These are phyloP conservation scores for Ramaria sp. DNA, from an alignment of 768 basidiomycete species.

Conservation along the genomic window DNA sequence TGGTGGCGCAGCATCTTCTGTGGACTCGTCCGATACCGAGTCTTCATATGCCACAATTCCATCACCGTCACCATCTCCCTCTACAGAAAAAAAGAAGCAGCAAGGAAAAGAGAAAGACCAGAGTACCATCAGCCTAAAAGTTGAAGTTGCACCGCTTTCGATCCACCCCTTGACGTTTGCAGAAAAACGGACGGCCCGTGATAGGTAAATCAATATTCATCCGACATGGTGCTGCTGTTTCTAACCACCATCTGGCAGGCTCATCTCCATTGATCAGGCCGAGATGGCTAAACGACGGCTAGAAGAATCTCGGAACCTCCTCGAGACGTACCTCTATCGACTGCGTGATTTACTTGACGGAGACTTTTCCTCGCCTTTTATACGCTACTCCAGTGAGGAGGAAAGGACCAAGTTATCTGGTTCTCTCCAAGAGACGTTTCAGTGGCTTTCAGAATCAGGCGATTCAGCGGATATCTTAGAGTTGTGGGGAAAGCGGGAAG, in stretches of 20 bases:
- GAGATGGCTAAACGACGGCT: slow-evolving; percentile 67
- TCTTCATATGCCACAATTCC: slow-evolving; percentile 17
- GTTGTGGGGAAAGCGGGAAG: slow-evolving; percentile 63
- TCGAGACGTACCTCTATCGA: slow-evolving; percentile 91
- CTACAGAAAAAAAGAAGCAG: slow-evolving; percentile 22
- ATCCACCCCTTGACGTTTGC: slow-evolving; percentile 66
- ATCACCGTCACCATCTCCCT: slow-evolving; percentile 12
- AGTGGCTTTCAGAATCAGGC: slow-evolving; percentile 78
- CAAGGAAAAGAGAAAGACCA: slow-evolving; percentile 30
- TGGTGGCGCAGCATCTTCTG: slow-evolving; percentile 42
- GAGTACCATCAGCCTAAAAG: slow-evolving; percentile 52
- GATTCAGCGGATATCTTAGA: slow-evolving; percentile 72
- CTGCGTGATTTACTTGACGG: slow-evolving; percentile 73
- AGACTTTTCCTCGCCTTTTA: slow-evolving; percentile 60
- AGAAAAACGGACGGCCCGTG: slow-evolving; percentile 63
- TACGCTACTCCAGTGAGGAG: slow-evolving; percentile 64
- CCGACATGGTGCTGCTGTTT: no score
- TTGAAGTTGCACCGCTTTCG: slow-evolving; percentile 52
- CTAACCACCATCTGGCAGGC: slow-evolving; percentile 29
- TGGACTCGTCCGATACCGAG: slow-evolving; percentile 3
- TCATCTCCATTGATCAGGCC: slow-evolving; percentile 66
- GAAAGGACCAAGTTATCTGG: slow-evolving; percentile 61
- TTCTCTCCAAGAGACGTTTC: slow-evolving; percentile 60
- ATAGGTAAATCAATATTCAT: slow-evolving; percentile 41
- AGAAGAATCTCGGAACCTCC: slow-evolving; percentile 83